These are phyloP conservation scores for Coemansia sp. DNA, from an alignment of 192 early-diverging fungal species.

Conservation along the genomic window DNA sequence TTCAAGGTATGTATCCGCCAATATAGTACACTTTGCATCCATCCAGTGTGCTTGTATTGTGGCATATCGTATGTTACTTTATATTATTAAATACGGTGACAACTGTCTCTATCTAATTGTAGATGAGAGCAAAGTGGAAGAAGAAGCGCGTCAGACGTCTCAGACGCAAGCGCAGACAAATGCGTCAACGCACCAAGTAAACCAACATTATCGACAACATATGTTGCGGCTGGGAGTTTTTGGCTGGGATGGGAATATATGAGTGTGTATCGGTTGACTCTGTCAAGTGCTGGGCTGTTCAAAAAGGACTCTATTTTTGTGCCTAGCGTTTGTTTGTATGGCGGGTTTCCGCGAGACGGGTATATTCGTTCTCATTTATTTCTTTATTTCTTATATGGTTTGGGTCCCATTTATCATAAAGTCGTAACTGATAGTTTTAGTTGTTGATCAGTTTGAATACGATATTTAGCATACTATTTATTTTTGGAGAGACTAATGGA, in stretches of 20 bases:
- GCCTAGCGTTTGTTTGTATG: too few relatives aligned
- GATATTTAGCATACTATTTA: background rate
- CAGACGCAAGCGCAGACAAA: slow-evolving; percentile 76
- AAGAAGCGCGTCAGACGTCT: slow-evolving; percentile 71
- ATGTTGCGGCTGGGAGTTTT: background rate
- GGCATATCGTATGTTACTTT: too few relatives aligned
- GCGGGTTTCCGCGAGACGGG: too few relatives aligned
- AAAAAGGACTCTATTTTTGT: too few relatives aligned
- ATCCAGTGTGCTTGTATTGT: too few relatives aligned
- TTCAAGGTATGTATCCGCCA: slow-evolving; percentile 1
- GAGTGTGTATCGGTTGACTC: too few relatives aligned
- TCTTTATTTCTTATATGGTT: background rate
- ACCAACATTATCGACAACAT: background rate
- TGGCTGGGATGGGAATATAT: too few relatives aligned
- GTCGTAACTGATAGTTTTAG: background rate
- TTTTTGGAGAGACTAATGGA: background rate
- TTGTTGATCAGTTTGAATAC: slow-evolving; percentile 9
- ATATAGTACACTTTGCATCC: too few relatives aligned
- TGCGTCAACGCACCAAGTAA: slow-evolving; percentile 65
- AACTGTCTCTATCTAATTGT: background rate
- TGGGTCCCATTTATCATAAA: background rate
- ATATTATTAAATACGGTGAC: background rate
- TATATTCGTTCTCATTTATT: background rate
- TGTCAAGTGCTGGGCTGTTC: too few relatives aligned
- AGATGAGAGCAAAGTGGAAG: slow-evolving; percentile 73